These are phyloP conservation scores for Fusarium dimerum DNA, from an alignment of 2,329 filamentous ascomycete species.

Conservation along the genomic window DNA sequence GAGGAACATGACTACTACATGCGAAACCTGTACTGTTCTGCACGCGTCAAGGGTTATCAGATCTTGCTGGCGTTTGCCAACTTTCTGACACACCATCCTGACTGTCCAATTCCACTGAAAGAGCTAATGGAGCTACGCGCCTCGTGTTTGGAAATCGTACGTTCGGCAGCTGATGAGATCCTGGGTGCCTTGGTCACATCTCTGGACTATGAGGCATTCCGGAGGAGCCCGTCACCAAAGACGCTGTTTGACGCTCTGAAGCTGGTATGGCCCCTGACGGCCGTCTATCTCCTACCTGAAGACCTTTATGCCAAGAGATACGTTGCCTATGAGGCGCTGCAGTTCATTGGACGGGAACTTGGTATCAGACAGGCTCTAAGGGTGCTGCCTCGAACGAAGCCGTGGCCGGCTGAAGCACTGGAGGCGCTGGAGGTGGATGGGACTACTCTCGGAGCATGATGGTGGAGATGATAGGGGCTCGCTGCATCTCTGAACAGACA, in stretches of 20 bases:
- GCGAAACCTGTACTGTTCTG: conserved; percentile 34
- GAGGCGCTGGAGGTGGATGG: conserved; percentile 22
- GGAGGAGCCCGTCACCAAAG: conserved; percentile 32
- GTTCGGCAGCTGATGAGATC: conserved; percentile 30
- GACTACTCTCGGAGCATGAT: too few species aligned
- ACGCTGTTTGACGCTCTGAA: conserved; percentile 39
- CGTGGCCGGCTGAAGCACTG: conserved; percentile 30
- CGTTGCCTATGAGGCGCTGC: conserved; percentile 30
- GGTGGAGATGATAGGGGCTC: too few species aligned
- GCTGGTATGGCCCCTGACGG: conserved; percentile 40
- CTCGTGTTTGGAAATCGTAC: conserved; percentile 30
- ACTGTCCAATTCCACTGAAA: conserved; percentile 22
- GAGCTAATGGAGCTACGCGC: conserved; percentile 31
- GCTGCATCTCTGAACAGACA: too few species aligned
- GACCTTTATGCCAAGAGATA: conserved; percentile 31
- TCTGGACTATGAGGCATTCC: conserved; percentile 26
- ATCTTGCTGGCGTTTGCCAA: conserved; percentile 36
- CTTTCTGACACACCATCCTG: conserved; percentile 36
- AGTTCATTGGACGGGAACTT: conserved; percentile 37
- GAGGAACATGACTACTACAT: conserved; percentile 32
- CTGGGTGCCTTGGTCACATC: conserved; percentile 27
- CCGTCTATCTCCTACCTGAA: conserved; percentile 32
- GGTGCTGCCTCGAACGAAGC: conserved; percentile 14
- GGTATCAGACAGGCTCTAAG: conserved; percentile 40
- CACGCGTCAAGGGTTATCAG: conserved; percentile 38